Conservation (phyloP, 148 eudicot genomes). For the Rhododendron simsii region DNA sequence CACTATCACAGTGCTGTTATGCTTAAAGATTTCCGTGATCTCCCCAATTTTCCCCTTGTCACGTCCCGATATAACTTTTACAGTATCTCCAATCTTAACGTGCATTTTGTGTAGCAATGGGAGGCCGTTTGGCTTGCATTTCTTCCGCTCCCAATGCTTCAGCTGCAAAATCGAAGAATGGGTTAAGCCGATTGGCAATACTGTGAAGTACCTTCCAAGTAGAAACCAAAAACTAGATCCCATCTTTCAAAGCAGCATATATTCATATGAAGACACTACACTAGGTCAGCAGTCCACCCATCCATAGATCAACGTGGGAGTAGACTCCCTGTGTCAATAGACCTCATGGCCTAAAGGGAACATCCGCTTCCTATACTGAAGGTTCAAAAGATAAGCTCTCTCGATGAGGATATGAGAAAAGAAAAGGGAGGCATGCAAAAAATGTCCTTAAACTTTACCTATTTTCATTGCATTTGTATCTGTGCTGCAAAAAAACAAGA, state of each 20-base stretch:
- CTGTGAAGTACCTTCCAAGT: background rate
- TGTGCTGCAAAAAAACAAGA: background rate
- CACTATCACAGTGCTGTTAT: conserved; percentile 73
- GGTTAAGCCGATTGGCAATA: background rate
- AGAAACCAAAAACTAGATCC: background rate
- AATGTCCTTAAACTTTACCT: background rate
- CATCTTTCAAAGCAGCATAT: background rate
- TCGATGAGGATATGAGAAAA: background rate
- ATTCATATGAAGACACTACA: background rate
- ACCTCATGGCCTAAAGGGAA: background rate
- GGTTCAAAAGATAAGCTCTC: background rate
- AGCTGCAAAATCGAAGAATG: conserved; percentile 41
- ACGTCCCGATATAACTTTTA: conserved; percentile 82
- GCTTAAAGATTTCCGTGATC: conserved; percentile 58
- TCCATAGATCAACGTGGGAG: background rate
- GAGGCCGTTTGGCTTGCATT: conserved; percentile 94
- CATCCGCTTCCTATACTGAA: background rate
- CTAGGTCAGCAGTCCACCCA: background rate
- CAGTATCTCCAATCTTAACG: conserved; percentile 88
- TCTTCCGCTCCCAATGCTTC: conserved; percentile 86
- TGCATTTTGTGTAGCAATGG: conserved; percentile 89
- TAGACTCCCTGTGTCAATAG: background rate
- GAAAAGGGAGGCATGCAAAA: background rate
- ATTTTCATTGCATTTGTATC: background rate
- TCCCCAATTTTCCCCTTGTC: conserved; percentile 93